phyloP scores from a whole-genome alignment of 805 yeast species.

The Wickerhamomyces bisporus region DNA sequence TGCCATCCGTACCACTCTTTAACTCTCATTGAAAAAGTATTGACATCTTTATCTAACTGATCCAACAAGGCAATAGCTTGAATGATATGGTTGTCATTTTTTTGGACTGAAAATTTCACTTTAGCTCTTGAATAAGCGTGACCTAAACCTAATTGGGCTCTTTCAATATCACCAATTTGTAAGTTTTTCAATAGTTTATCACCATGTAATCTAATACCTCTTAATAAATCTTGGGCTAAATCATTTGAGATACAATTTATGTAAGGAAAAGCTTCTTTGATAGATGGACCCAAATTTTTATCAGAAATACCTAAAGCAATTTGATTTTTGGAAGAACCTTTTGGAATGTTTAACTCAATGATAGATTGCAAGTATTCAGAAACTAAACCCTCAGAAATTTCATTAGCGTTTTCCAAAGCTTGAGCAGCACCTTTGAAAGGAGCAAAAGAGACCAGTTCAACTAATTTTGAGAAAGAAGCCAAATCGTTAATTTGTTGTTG shows the following conservation, averaged over 20 bases:
- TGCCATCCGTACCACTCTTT: constrained; percentile 99
- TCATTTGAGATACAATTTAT: constrained; percentile 90
- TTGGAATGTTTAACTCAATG: constrained; percentile 86
- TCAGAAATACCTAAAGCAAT: constrained; percentile 85
- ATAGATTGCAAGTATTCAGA: constrained; percentile 87
- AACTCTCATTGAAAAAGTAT: constrained; percentile 97
- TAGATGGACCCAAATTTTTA: constrained; percentile 92
- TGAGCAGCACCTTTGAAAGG: constrained; percentile 99
- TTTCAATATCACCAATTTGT: constrained; percentile 91
- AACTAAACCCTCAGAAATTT: constrained; percentile 94
- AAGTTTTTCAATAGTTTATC: constrained; percentile 84
- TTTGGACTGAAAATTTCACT: constrained; percentile 97
- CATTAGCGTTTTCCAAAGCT: constrained; percentile 97
- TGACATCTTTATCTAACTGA: constrained; percentile 93
- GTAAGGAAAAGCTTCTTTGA: constrained; percentile 84
- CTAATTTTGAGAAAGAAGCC: constrained; percentile 82
- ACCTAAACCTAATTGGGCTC: constrained; percentile 98
- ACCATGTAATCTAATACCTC: constrained; percentile 93
- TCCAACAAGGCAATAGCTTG: constrained; percentile 97
- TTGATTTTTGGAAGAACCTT: constrained; percentile 55
- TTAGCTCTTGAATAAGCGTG: constrained; percentile 99
- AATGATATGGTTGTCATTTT: constrained; percentile 97
- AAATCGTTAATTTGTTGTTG: constrained; percentile 86
- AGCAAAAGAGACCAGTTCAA: constrained; percentile 91
- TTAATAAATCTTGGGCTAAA: constrained; percentile 87